Base-by-base conservation (phyloP, 2,329 filamentous ascomycete species). In the Boeremia exigua region DNA sequence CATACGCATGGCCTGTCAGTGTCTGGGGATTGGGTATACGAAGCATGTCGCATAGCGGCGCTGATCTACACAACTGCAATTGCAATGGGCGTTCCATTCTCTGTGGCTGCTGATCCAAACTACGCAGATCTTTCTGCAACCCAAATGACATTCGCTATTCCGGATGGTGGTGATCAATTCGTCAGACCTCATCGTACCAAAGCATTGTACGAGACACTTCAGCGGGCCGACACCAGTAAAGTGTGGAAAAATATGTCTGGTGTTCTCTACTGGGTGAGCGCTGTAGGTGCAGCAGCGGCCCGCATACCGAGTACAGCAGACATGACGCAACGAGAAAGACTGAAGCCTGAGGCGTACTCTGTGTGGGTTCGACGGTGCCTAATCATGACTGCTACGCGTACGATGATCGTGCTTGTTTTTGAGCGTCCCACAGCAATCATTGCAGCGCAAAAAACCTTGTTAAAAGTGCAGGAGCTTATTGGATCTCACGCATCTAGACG, bases 11-110 rank as follows among this genome's bases (percentile, higher is more conserved):
- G 60, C 17, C 48, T 63, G 6, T 49, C 62, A 8, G 62, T 58
- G 1, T 62, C 62, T 3, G 60, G 64, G 14, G 70, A 74, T 47
- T 73, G 65, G 64, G 44, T 74, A 6, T 75, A 73, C 47, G 74
- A 77, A 48, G 57, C 72, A 9, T 71, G 68, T 42, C 72, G 74
- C 15, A 63, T 76, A 30, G 58, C 72, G 10, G 63, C 70, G 17
- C 50, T 75, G 9, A 73, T 76, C 23, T 73, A 73, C 56, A 58
- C 68, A 5, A 58, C 63, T 1, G 68, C 74, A 6, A 67, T 77
- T 37, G 58, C 67, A 14, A 48, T 59, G 44, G 60, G 60, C 7
- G 36, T 68, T 2, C 68, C 70, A 2, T 69, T 76, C 15, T 74
- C 70, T 10, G 40, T 59, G 9, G 65, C 70, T 34, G 67, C 70